These are phyloP conservation scores for Pelargonium citronellum DNA, from an alignment of 441 rosid species.

Conservation along the genomic window DNA sequence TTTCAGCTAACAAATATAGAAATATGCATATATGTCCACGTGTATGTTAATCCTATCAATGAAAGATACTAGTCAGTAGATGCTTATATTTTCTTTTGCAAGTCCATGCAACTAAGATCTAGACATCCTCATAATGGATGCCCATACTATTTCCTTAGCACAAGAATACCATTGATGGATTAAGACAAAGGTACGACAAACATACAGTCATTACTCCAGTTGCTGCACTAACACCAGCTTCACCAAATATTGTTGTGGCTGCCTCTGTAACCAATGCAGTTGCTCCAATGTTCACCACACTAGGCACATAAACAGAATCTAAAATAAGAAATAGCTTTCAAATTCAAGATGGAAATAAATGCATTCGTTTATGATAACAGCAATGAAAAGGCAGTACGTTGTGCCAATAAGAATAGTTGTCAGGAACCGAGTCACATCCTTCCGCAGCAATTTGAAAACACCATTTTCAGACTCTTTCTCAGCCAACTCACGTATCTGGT, in stretches of 20 bases:
- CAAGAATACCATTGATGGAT: not conserved
- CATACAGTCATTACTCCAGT: conserved; percentile 98
- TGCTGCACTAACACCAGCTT: conserved; percentile 99
- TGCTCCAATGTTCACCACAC: conserved; percentile 98
- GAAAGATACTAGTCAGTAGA: too few species aligned
- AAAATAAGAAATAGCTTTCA: conserved; percentile 32
- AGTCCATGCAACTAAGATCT: not conserved
- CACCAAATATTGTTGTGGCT: conserved; percentile 97
- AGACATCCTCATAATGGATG: not conserved
- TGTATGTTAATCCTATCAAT: too few species aligned
- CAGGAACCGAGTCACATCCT: conserved; percentile 94
- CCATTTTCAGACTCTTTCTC: conserved; percentile 95
- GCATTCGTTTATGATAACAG: conserved; percentile 20
- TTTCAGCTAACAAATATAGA: too few species aligned
- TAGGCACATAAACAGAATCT: conserved; percentile 34
- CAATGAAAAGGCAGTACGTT: conserved; percentile 50
- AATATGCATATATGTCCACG: too few species aligned
- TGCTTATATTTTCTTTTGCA: not conserved
- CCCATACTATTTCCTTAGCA: conserved; percentile 1
- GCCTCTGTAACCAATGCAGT: conserved; percentile 98
- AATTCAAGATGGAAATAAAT: conserved; percentile 23
- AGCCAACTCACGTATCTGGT: conserved; percentile 90
- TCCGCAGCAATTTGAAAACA: conserved; percentile 89
- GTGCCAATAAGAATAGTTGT: conserved; percentile 99
- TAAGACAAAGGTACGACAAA: conserved; percentile 16